Evolutionary conservation across 2,329 filamentous ascomycete genomes (phyloP), one percentile per base, ranked within the genome.

Genomic region (Nothomitra cinnamomea): DNA sequence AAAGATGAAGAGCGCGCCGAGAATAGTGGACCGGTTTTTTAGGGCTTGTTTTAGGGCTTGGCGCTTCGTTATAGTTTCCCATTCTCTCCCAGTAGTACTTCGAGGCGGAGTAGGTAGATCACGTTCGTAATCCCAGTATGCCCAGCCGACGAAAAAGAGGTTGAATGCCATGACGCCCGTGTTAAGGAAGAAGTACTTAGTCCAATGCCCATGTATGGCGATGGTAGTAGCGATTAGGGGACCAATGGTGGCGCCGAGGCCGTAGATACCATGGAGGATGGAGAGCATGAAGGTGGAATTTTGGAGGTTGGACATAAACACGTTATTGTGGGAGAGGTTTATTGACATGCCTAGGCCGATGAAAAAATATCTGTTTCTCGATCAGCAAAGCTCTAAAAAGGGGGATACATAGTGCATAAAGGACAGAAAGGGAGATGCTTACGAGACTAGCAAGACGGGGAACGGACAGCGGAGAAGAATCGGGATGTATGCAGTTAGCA

Each of bases 1-100:
- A 64, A 94, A 92, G 65, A 92, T 85, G 70, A 92, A 92, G 8
- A 87, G 65, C 0, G 86, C 82, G 2, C 85, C 85, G 0, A 92
- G 72, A 1, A 92, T 66, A 0, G 88, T 85, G 3, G 80, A 73
- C 32, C 66, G 69, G 58, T 73, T 74, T 55, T 68, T 68, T 32
- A 80, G 59, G 1, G 76, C 72, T 52, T 69, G 64, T 54, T 68
- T 77, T 64, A 69, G 72, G 61, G 66, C 47, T 28, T 62, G 58
- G 15, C 53, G 59, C 52, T 63, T 66, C 35, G 58, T 63, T 6
- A 57, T 22, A n/a, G 55, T 62, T 57, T 55, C 53, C 43, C n/a
- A n/a, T n/a, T 61, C 57, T 12, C 62, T 62, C 55, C 74, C 69
- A 0, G 75, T 61, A 2, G 66, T n/a, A n/a, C n/a, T n/a, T n/a